Evolutionary conservation across 1,139 yeast genomes (phyloP), one percentile per base, ranked within the genome.

Genomic region (Yamadazyma sp.): DNA sequence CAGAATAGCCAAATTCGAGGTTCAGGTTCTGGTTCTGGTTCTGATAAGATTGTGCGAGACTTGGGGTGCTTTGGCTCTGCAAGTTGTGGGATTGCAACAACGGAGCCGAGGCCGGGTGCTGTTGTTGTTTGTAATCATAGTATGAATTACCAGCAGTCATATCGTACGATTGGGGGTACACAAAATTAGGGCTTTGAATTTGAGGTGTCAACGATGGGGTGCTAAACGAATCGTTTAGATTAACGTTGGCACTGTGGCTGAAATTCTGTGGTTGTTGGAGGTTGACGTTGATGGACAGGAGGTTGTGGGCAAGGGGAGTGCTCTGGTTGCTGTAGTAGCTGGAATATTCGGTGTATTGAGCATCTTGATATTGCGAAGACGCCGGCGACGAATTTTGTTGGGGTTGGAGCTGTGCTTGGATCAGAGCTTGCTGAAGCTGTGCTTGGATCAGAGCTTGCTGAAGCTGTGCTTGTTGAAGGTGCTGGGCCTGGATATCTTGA

Each of bases 161-260:
- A 33, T 45, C 45, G 24, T 46, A 42, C 2, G 36, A 40, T 8
- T 33, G 38, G 1, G 45, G 43, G 21, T 40, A 41, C 39, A 43
- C 37, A 22, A 40, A 21, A 16, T 35, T 42, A 9, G 52, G 52
- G 28, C 51, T 47, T 34, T 46, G 45, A 13, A 41, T 41, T 29
- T 45, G 50, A 0, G 52, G 48, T 15, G 51, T 46, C 29, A 47
- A 25, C 14, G 31, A 39, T 5, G 50, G 47, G 3, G 50, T 45
- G 39, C 27, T 28, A 14, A 33, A 33, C 7, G 25, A 6, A 9
- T 33, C 29, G 22, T 20, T 32, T 8, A 33, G 18, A 13, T 31
- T 31, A 13, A 31, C 25, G n/a, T 23, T 13, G n/a, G 11, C 23
- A 12, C 22, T 18, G 7, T 24, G 34, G 11, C 29, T 16, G 16